Evolutionary conservation across 2,329 filamentous ascomycete species (phyloP), one percentile per base, ranked within the genome.

Genomic region (Fusarium armeniacum): DNA sequence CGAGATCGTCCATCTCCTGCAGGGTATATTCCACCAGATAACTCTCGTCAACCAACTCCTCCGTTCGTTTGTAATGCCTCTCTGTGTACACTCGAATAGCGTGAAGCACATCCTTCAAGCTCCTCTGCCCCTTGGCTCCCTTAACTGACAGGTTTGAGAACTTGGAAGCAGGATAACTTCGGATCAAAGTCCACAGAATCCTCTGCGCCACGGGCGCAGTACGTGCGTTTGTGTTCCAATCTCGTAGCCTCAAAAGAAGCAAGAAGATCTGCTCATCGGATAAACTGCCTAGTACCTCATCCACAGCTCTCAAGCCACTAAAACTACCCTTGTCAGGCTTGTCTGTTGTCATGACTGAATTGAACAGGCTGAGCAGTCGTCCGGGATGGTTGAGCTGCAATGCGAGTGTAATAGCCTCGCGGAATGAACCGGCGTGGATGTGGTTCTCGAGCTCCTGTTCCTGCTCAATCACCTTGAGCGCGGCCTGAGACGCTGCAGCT

Each of bases 171-270:
- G 94, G 92, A 75, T 97, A 97, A 62, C 90, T 92, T 70, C 89
- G 89, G 53, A 97, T 89, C 10, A 99, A 77, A 2, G 92, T 89
- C 83, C 90, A 91, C 10, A 99, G 82, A 16, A 99, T 90, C 35
- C 91, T 89, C 80, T 99, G 96, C 1, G 96, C 92, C 2, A 98
- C 89, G 7, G 90, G 87, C 1, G 94, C 91, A 5, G 93, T 97
- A 65, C 93, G 87, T 0, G 93, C 94, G 74, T 98, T 98, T 6
- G 96, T 97, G 78, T 99, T 99, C 96, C 96, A 99, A 81, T 99
- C 96, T 46, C 97, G 87, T 45, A 98, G 81, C 62, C 96, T 86
- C 38, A 95, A 84, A 1, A 99, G 86, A 16, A 99, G 86, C 9
- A 89, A 84, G 80, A 93, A 97, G 16, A 99, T 87, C 78, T 98